Percentiles rank a stretch among this genome's conserved stretches.
phyloP scores from a whole-genome alignment of 306 rosid species.

The Ziziphus jujuba region DNA sequence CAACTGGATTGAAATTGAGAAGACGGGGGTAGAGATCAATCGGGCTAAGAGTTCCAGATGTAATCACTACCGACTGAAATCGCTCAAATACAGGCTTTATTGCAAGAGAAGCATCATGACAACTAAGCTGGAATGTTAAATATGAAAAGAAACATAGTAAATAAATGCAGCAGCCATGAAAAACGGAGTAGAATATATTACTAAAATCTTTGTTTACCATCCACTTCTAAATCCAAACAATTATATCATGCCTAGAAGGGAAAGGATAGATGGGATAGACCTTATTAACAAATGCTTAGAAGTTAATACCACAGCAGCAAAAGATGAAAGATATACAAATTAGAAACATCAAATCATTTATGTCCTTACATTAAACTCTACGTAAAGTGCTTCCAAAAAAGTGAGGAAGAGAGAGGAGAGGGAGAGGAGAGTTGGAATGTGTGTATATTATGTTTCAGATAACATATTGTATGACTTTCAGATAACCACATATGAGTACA shows the following conservation, averaged over 20 bases:
- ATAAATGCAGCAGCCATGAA: constrained; percentile 5
- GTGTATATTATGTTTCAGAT: neutral
- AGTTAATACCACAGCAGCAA: neutral
- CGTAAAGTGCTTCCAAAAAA: neutral
- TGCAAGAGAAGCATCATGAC: constrained; percentile 98
- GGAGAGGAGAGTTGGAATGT: neutral
- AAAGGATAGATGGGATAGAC: neutral
- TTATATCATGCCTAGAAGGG: neutral
- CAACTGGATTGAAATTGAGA: constrained; percentile 90
- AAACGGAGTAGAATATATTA: neutral
- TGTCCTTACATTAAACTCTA: no score
- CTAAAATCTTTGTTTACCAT: neutral
- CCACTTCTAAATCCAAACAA: neutral
- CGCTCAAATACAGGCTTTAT: constrained; percentile 93
- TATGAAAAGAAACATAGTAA: constrained; percentile 18
- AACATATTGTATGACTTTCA: neutral
- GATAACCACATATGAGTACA: neutral
- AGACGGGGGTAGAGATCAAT: constrained; percentile 92
- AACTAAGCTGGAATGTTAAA: constrained; percentile 73
- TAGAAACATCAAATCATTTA: constrained; percentile 2
- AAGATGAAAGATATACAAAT: neutral
- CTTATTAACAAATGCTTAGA: neutral
- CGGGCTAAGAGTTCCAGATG: constrained; percentile 96
- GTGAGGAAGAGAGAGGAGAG: no score
- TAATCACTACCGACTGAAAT: constrained; percentile 91